Conservation (phyloP, 2,329 filamentous ascomycete species). For the Helotiales sp. region DNA sequence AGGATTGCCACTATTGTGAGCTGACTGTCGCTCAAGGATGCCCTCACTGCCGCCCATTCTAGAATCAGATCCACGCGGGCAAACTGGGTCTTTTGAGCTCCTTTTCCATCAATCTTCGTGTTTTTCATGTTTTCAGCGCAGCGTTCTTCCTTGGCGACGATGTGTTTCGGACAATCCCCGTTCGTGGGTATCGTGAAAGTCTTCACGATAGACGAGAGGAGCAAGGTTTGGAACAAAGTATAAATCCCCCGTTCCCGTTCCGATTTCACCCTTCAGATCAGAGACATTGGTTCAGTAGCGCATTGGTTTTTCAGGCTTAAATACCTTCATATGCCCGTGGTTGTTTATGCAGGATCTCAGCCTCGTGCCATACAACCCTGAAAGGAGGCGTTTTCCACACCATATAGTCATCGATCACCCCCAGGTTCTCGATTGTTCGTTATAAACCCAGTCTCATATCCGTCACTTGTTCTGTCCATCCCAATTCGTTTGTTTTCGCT, state of each 20-base stretch:
- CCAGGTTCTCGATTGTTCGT: background rate
- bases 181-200: background rate
- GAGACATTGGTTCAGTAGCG: background rate
- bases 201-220: background rate
- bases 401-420: conserved; percentile 7
- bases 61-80: conserved; percentile 5
- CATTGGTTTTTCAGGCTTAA: background rate
- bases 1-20: conserved; percentile 5
- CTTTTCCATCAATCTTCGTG: background rate
- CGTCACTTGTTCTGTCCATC: background rate
- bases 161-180: background rate
- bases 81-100: background rate
- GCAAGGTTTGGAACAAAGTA: background rate
- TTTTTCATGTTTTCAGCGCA: background rate
- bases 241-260: conserved; percentile 2
- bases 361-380: conserved; percentile 2
- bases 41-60: conserved; percentile 5
- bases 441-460: background rate
- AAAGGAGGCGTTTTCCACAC: conserved; percentile 8
- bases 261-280: background rate
- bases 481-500: background rate
- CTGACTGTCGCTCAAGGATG: conserved; percentile 10
- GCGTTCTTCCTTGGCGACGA: background rate
- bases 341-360: conserved; percentile 12
- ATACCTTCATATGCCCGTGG: background rate